Conservation (phyloP, 148 eudicot genomes). For the Chenopodium suecicum region DNA sequence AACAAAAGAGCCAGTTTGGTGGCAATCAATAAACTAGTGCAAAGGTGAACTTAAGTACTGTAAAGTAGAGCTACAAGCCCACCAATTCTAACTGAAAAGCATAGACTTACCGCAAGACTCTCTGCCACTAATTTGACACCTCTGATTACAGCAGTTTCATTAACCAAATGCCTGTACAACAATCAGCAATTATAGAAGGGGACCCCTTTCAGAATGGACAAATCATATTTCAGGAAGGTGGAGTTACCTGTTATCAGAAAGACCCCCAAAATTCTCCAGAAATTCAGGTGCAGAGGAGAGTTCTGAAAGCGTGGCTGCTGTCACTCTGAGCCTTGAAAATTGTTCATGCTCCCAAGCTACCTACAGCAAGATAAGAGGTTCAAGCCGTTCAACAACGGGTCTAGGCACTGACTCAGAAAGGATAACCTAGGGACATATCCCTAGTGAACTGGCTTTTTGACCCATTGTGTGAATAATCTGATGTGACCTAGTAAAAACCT, state of each 20-base stretch:
- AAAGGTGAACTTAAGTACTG: not conserved
- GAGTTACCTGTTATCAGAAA: constrained; percentile 75
- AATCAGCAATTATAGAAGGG: constrained; percentile 18
- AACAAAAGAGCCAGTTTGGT: not conserved
- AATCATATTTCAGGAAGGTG: not conserved
- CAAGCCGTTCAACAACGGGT: constrained; percentile 22
- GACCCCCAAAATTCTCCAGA: constrained; percentile 77
- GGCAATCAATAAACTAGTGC: not conserved
- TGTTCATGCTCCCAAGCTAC: constrained; percentile 99
- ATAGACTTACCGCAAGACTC: constrained; percentile 81
- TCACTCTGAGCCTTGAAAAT: constrained; percentile 89
- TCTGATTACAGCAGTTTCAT: constrained; percentile 60
- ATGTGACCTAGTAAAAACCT: too few species aligned
- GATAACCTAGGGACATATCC: not conserved
- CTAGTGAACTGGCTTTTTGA: not conserved
- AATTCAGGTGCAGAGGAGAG: constrained; percentile 80
- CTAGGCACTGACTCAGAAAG: not conserved
- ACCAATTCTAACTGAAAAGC: not conserved
- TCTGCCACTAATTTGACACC: constrained; percentile 93
- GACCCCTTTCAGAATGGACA: constrained; percentile 2
- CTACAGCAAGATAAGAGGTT: constrained; percentile 55
- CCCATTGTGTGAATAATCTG: not conserved
- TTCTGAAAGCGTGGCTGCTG: constrained; percentile 89
- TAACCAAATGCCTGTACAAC: constrained; percentile 55
- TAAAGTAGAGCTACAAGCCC: not conserved